Evolutionary conservation across 495 filamentous ascomycete species (phyloP), one percentile per base, ranked within the genome.

Genomic region (Cairneyella variabilis): DNA sequence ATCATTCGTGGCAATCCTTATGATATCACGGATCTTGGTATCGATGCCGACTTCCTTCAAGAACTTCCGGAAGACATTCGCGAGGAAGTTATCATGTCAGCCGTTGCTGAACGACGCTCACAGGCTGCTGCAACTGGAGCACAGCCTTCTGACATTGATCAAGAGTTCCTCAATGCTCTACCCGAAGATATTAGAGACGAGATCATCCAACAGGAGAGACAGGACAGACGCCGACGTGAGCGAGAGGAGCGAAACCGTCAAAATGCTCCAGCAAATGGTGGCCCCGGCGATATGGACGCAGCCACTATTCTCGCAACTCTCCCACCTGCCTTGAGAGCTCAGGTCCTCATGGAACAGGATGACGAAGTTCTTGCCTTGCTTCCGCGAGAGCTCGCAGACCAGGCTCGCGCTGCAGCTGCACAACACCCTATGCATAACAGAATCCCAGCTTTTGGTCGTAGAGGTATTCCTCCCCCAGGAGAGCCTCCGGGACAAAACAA

Each of bases 51-150:
- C 36, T 99, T 95, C 67, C 79, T 99, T 2, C 89, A 93, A 49
- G 95, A 90, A 32, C 74, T 99, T 16, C 93, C 93, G 0, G 93
- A 99, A 53, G 93, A 97, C 36, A 81, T 97, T 44, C 80, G 93
- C 23, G 92, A 97, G 67, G 93, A 99, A 64, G 93, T 97, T 23
- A 85, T 99, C 34, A 89, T 91, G 69, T 81, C 88, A 40, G 89
- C 95, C 48, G 74, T 95, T 56, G 85, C 85, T 39, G 82, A 92
- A 47, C 83, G 92, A 46, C 85, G 93, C 59, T 84, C 86, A 6
- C 80, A 90, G 67, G 88, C 88, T 54, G 80, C 82, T 14, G 85
- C 88, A 52, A 76, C 86, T 37, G 91, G 90, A 27, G 87, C 95
- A 64, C 83, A 89, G 62, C 87, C 90, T 2, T 86, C 78, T 14